Conservation (phyloP, 176 grass and related monocot genomes). For the Elymus sibiricus region DNA sequence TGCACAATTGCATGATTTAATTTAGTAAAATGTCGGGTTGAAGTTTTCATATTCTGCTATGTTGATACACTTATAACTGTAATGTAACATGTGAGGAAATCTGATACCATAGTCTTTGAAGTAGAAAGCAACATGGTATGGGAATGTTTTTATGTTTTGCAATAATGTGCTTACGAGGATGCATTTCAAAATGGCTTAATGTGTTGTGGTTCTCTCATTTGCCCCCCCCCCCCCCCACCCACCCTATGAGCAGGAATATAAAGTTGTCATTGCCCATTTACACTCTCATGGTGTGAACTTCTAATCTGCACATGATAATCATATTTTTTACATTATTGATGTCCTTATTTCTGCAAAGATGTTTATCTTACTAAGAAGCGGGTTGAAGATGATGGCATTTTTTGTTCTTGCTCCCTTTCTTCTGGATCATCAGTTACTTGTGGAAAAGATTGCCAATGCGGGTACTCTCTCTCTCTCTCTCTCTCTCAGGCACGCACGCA, state of each 20-base stretch:
- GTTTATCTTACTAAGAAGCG: conserved; percentile 67
- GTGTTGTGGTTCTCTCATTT: neutral
- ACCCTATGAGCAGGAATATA: neutral
- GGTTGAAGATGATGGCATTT: conserved; percentile 90
- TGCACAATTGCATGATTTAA: neutral
- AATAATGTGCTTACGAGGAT: conserved; percentile 4
- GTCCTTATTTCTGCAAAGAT: conserved; percentile 60
- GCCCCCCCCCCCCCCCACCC: neutral
- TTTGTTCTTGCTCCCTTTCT: conserved; percentile 66
- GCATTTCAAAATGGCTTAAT: conserved; percentile 1
- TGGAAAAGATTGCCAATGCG: conserved; percentile 84
- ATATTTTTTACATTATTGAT: neutral
- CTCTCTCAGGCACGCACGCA: neutral
- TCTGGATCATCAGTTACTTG: conserved; percentile 48
- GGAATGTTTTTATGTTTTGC: neutral
- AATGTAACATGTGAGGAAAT: neutral
- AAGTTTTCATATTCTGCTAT: neutral
- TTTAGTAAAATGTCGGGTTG: neutral
- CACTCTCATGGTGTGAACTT: neutral
- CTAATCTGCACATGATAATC: neutral
- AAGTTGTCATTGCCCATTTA: neutral
- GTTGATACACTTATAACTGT: neutral
- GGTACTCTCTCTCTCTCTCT: conserved; percentile 39
- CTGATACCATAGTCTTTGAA: neutral
- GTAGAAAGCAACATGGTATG: neutral